These are phyloP conservation scores for Eruca vesicaria DNA, from an alignment of 441 rosid species.

Conservation along the genomic window DNA sequence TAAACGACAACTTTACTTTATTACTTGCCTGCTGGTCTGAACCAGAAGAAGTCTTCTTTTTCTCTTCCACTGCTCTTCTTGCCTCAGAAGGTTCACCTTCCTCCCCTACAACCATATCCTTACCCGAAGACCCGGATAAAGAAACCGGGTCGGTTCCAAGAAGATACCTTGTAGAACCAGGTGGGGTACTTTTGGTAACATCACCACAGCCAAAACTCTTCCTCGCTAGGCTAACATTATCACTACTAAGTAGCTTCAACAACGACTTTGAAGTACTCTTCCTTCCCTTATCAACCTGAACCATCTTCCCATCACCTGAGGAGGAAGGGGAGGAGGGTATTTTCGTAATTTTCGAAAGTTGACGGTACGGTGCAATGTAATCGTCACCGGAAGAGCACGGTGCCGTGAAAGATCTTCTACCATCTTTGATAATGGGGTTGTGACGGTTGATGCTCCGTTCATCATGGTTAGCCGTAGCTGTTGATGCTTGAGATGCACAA, in stretches of 20 bases:
- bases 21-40: slow-evolving; percentile 16
- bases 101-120: slow-evolving; percentile 38
- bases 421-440: slow-evolving; percentile 72
- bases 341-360: slow-evolving; percentile 33
- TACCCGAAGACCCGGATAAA: slow-evolving; percentile 34
- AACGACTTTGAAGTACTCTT: slow-evolving; percentile 27
- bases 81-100: slow-evolving; percentile 33
- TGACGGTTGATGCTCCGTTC: slow-evolving; percentile 69
- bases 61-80: slow-evolving; percentile 12
- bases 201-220: slow-evolving; percentile 35
- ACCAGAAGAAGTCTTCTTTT: slow-evolving; percentile 47
- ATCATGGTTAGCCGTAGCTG: slow-evolving; percentile 38
- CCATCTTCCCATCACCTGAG: slow-evolving; percentile 14
- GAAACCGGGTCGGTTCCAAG: slow-evolving; percentile 40
- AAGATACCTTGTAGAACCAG: slow-evolving; percentile 71
- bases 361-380: slow-evolving; percentile 31
- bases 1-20: slow-evolving; percentile 16
- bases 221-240: slow-evolving; percentile 25
- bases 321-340: slow-evolving; percentile 27
- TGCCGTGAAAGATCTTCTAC: slow-evolving; percentile 40
- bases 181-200: slow-evolving; percentile 41
- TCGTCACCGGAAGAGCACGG: slow-evolving; percentile 43
- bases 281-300: slow-evolving; percentile 14
- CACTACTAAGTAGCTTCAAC: slow-evolving; percentile 13
- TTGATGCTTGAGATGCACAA: slow-evolving; percentile 61